Evolutionary conservation across 2,329 filamentous ascomycete species (phyloP), one percentile per base, ranked within the genome.

Genomic region (Fonsecaea monophora): DNA sequence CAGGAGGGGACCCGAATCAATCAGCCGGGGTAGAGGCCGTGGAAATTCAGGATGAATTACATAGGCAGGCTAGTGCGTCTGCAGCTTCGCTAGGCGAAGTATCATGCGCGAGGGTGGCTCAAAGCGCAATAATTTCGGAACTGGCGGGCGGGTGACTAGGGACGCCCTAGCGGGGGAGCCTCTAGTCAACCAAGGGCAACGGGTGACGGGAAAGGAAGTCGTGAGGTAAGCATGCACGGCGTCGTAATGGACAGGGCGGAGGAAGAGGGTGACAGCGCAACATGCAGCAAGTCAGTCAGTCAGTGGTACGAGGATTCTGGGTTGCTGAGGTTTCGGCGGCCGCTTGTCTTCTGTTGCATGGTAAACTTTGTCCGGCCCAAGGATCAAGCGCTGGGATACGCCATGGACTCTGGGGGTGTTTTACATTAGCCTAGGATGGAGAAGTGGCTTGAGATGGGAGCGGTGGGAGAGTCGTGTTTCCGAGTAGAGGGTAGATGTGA

Each of bases 201-300:
- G n/a, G 30, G 21, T 18, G 30, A 61, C 59, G 7, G 59, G 37
- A 53, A 13, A 25, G 45, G 45, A 21, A 61, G 59, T 61, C 59
- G 59, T 61, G 59, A 60, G 59, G 59, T 61, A 53, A 61, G 59
- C 59, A 10, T 61, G 59, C 48, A 61, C 32, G n/a, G 37, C 59
- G 45, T 53, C 42, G 59, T 61, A 53, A 61, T 53, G 8, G 25
- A 25, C 25, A 25, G 25, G 25, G 25, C 25, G 25, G 25, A 25
- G 25, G 25, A 25, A 25, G 25, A 25, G 25, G 40, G 40, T 45
- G 40, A 21, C 25, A 37, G 57, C 13, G 21, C 42, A 53, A 21
- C 25, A 42, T 34, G 35, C 55, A 40, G 42, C 21, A 18, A 25
- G 25, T 25, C 25, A 25, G 25, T 25, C 25, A 25, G 25, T 25